Base-by-base conservation (phyloP, 2,329 filamentous ascomycete genomes). In the Zasmidium citrigriseum region DNA sequence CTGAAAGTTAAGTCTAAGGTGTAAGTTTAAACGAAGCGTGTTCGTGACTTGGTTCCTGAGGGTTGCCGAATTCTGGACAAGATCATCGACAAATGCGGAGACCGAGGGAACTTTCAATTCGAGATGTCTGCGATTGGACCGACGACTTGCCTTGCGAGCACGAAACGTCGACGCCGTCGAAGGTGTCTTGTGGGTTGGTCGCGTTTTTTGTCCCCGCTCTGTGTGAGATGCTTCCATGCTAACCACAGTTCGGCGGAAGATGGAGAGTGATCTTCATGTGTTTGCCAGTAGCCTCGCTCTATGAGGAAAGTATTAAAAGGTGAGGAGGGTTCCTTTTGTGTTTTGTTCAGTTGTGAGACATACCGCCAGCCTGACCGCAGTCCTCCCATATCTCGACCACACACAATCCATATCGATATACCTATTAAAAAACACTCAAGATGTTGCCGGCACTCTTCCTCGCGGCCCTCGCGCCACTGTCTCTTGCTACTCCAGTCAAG, bases 401-500 rank as follows among this genome's bases (percentile, higher is more conserved):
- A 41, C 14, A 41, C 16, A 34, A 11, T 16, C 12, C 34, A 16
- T n/a, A 29, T 14, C 27, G 7, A 29, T 29, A 7, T 29, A 7
- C 27, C 7, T 14, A 29, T 29, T n/a, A 41, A 41, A 7, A 46
- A 24, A 22, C 50, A 34, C 38, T n/a, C 49, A 48, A 44, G 14
- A 57, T 53, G 55, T 18, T 29, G 23, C 23, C 53, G 3, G 29
- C 55, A 3, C 29, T 51, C 44, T 9, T 55, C 54, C 38, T 49
- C 46, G 34, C 24, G 21, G 25, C 48, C 18, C 48, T 57, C 11
- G 24, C 53, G 27, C 48, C 55, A 14, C 18, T 45, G 16, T 21
- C 55, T 44, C 23, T 52, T 16, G 55, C 55, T 2, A 47, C 23
- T 25, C 55, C 55, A 3, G 38, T 38, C 25, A 62, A 60, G 44